Evolutionary conservation across 2,329 filamentous ascomycete species (phyloP), one percentile per base, ranked within the genome.

Genomic region (Penicillium sp.): DNA sequence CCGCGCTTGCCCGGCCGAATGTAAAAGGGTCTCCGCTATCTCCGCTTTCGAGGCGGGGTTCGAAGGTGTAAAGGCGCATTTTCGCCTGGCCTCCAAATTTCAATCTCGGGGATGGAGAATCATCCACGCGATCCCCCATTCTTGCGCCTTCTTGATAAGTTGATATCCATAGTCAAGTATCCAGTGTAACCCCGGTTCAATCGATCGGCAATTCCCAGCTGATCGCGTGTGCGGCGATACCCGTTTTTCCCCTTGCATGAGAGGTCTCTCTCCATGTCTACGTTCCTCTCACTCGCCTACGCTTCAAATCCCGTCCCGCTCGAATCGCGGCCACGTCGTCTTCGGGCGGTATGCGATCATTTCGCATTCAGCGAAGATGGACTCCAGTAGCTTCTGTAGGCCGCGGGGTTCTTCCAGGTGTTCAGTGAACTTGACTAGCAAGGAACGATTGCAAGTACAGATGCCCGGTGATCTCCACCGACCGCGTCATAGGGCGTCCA

Each of bases 401-500:
- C 5, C 19, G 10, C 43, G 43, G 24, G 43, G 14, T 44, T 46
- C 22, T 31, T 6, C 27, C 19, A 6, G 13, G 9, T 4, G 43
- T 16, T 27, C 22, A 13, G 9, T 4, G 43, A 16, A 27, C 22
- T 19, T 10, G 27, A 46, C 22, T 43, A 31, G 43, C 14, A 46
- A 16, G 14, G 10, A 24, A 46, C 43, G n/a, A 46, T 31, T 49
- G 31, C 33, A 35, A 35, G 46, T 49, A 14, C 46, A 49, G 46
- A 35, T 35, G n/a, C 10, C 46, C 31, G 31, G 31, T 35, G 36
- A 57, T 61, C 54, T 51, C 64, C 65, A 64, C 65, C 51, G 40
- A 33, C 53, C 67, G 66, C 64, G 66, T 68, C 66, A 68, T 64
- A 49, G 60, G 58, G 59, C 60, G 56, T 31, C 57, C 43, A 41